These are phyloP conservation scores for Echeveria elegans DNA, from an alignment of 164 flowering plant genomes.

Conservation along the genomic window DNA sequence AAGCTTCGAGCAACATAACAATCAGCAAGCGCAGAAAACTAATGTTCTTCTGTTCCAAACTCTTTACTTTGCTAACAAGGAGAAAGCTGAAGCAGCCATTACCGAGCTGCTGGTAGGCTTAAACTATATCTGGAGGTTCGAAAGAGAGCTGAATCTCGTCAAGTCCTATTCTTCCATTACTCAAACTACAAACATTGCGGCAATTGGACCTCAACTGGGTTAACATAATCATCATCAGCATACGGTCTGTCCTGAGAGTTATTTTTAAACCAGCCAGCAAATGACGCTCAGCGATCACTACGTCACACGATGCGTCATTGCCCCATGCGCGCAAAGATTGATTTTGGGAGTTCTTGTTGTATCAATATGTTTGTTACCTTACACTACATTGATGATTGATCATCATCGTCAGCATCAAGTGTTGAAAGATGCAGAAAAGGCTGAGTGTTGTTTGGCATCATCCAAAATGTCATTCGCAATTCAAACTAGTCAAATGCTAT, in stretches of 20 bases:
- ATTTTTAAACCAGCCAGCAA: too few relatives aligned
- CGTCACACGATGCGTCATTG: not conserved
- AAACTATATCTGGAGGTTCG: slow-evolving; percentile 93
- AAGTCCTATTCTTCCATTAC: slow-evolving; percentile 62
- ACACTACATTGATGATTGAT: too few relatives aligned
- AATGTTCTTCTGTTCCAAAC: slow-evolving; percentile 75
- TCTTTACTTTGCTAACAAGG: slow-evolving; percentile 65
- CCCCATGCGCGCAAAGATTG: too few relatives aligned
- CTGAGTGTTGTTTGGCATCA: too few relatives aligned
- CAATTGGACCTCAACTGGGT: not conserved
- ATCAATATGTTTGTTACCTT: not conserved
- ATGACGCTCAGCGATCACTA: too few relatives aligned
- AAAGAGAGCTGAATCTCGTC: slow-evolving; percentile 48
- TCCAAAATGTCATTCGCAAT: not conserved
- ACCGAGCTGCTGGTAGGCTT: slow-evolving; percentile 87
- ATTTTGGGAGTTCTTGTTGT: not conserved
- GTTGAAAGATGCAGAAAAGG: not conserved
- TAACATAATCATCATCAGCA: not conserved
- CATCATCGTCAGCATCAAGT: not conserved
- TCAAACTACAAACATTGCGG: slow-evolving; percentile 18
- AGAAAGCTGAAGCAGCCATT: slow-evolving; percentile 88
- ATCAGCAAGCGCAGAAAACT: slow-evolving; percentile 27
- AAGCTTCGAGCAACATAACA: slow-evolving; percentile 73
- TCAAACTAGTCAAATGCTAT: not conserved
- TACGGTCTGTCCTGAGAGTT: too few relatives aligned